phyloP scores from a whole-genome alignment of 768 basidiomycete species.

The Collybia sordida region DNA sequence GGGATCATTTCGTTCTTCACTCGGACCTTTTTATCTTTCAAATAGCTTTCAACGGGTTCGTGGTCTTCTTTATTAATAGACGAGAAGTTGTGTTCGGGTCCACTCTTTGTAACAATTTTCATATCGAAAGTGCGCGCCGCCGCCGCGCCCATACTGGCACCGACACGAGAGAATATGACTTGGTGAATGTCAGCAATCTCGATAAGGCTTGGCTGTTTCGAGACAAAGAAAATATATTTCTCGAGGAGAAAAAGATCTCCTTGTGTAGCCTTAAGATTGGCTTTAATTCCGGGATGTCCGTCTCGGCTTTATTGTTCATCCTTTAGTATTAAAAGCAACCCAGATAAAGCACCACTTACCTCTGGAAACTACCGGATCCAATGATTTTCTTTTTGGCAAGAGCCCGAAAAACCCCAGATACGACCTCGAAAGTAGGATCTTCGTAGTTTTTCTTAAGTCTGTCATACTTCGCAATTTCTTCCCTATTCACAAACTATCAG shows the following conservation, averaged over 20 bases:
- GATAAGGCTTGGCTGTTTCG: slow-evolving; percentile 90
- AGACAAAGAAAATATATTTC: slow-evolving; percentile 97
- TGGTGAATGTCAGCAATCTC: slow-evolving; percentile 89
- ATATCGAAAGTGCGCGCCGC: slow-evolving; percentile 94
- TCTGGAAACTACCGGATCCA: slow-evolving; percentile 83
- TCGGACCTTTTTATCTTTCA: slow-evolving; percentile 88
- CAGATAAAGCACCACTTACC: slow-evolving; percentile 39
- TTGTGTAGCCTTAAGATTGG: slow-evolving; percentile 94
- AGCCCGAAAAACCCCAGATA: slow-evolving; percentile 90
- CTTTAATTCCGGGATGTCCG: slow-evolving; percentile 94
- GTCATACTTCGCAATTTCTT: slow-evolving; percentile 76
- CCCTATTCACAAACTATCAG: slow-evolving; percentile 39
- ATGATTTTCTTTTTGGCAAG: slow-evolving; percentile 90
- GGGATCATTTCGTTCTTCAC: slow-evolving; percentile 96
- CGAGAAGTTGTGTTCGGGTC: slow-evolving; percentile 86
- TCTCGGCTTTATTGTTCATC: slow-evolving; percentile 55
- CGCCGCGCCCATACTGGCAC: slow-evolving; percentile 76
- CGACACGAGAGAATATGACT: slow-evolving; percentile 91
- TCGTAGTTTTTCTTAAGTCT: slow-evolving; percentile 93
- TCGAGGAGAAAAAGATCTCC: slow-evolving; percentile 98
- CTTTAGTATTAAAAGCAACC: background rate
- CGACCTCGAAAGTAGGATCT: slow-evolving; percentile 92
- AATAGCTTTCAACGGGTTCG: slow-evolving; percentile 78
- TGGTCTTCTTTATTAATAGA: slow-evolving; percentile 97
- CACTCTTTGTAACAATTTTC: slow-evolving; percentile 81